Evolutionary conservation across 495 filamentous ascomycete genomes (phyloP), one percentile per base, ranked within the genome.

Genomic region (Thermochaetoides thermophila): DNA sequence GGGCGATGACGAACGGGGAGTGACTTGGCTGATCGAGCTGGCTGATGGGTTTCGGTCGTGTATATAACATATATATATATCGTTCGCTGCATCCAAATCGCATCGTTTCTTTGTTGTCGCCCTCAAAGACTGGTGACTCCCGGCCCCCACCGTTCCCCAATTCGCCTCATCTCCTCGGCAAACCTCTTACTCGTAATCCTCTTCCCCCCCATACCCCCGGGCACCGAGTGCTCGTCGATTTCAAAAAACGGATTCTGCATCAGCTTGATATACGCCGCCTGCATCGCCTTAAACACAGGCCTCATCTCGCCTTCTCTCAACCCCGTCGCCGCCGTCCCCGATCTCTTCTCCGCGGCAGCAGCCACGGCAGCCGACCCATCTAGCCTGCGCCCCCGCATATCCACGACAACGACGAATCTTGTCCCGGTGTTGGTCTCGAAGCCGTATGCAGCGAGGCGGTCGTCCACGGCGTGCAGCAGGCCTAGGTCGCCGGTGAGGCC

Each of bases 371-470:
- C 38, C 35, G 24, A 35, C 35, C 41, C 39, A 28, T 68, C 49
- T 6, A 47, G 29, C 12, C 51, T 25, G 14, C 66, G 57, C 1
- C 85, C 85, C 31, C 78, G 68, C 63, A 91, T 75, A 52, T 96
- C 89, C 10, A 96, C 78, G 1, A 94, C 73, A 24, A 83, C 73
- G 18, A 95, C 73, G 42, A 97, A 71, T 53, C 82, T 85, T 18
- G 87, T 73, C 5, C 86, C 87, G 5, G 91, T 96, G 53, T 92
- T 95, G n/a, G 89, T 96, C 48, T 94, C 66, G 74, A 82, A 96
- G 39, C 89, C 89, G 62, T 95, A 97, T 35, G 78, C 73, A 12
- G 84, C 83, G 14, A 96, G 62, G 8, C 83, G 72, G 55, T 97
- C 91, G 58, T 96, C 91, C 26, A 97, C 64, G 12, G 82, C 81